A percentile compares a stretch with the other conserved stretches of the same genome.
These are phyloP conservation scores for Euphorbia tirucalli DNA, from an alignment of 345 rosid genomes.

Conservation along the genomic window DNA sequence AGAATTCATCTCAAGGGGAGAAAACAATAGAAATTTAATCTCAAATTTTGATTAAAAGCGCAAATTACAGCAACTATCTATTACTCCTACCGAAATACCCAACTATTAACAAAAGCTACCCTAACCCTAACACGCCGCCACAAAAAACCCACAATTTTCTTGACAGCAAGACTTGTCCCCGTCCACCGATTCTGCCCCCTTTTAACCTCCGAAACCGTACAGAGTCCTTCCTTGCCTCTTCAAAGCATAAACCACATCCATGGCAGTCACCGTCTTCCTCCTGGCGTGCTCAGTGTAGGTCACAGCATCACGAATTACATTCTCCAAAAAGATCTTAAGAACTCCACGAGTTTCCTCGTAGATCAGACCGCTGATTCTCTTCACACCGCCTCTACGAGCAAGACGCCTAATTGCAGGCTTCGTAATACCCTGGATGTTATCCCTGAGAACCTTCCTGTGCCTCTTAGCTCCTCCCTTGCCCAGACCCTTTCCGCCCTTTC, in stretches of 20 bases:
- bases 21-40: too few species aligned
- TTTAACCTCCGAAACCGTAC: conserved; percentile 14
- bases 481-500: conserved; percentile 44
- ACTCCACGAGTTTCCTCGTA: conserved; percentile 44
- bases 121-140: background rate
- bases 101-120: background rate
- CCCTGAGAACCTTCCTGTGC: conserved; percentile 41
- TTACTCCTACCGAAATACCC: background rate
- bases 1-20: too few species aligned
- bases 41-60: too few species aligned
- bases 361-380: conserved; percentile 43
- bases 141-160: conserved; percentile 9
- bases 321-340: conserved; percentile 40
- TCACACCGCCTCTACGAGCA: conserved; percentile 42
- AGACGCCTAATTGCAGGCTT: conserved; percentile 41
- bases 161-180: conserved; percentile 39
- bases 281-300: conserved; percentile 45
- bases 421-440: conserved; percentile 42
- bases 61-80: too few species aligned
- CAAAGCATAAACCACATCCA: conserved; percentile 44
- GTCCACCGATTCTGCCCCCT: background rate
- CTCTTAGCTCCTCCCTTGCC: conserved; percentile 50
- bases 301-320: conserved; percentile 41
- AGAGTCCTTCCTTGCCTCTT: conserved; percentile 45
- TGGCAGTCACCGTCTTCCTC: conserved; percentile 46